Conservation (phyloP, 148 eudicot genomes). For the Pouteria glomerata region DNA sequence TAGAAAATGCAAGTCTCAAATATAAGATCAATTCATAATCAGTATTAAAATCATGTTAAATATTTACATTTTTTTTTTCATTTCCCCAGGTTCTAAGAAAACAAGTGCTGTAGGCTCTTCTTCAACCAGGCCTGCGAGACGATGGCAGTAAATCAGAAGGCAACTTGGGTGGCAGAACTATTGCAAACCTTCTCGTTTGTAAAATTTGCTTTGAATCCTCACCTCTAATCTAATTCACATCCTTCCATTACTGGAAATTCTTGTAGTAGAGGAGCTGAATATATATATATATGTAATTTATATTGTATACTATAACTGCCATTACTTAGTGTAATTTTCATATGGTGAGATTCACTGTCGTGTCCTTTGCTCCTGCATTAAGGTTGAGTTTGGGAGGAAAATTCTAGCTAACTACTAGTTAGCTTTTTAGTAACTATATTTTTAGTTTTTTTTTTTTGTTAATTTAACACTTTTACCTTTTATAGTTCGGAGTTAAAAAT, state of each 20-base stretch:
- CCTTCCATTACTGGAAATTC: not conserved
- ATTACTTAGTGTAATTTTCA: not conserved
- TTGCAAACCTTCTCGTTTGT: not conserved
- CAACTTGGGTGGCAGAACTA: not conserved
- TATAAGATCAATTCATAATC: not conserved
- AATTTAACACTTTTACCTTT: too few species aligned
- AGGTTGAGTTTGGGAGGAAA: too few species aligned
- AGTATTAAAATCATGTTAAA: not conserved
- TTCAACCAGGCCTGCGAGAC: slow-evolving; percentile 15
- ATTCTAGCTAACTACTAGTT: too few species aligned
- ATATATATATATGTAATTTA: not conserved
- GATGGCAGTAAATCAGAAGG: slow-evolving; percentile 17
- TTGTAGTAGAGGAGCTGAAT: not conserved
- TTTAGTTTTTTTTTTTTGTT: too few species aligned
- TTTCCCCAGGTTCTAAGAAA: slow-evolving; percentile 28
- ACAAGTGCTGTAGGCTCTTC: slow-evolving; percentile 24
- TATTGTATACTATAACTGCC: not conserved
- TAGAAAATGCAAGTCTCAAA: not conserved
- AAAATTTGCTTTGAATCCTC: not conserved
- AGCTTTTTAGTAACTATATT: too few species aligned
- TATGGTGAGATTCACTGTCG: not conserved
- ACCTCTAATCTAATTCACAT: not conserved
- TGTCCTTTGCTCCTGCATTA: not conserved
- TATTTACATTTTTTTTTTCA: not conserved
- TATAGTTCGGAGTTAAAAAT: too few species aligned